Percentiles rank a stretch among this genome's conserved stretches.
Evolutionary conservation across 2,329 filamentous ascomycete species (phyloP).

Genomic region (Fusarium udum): DNA sequence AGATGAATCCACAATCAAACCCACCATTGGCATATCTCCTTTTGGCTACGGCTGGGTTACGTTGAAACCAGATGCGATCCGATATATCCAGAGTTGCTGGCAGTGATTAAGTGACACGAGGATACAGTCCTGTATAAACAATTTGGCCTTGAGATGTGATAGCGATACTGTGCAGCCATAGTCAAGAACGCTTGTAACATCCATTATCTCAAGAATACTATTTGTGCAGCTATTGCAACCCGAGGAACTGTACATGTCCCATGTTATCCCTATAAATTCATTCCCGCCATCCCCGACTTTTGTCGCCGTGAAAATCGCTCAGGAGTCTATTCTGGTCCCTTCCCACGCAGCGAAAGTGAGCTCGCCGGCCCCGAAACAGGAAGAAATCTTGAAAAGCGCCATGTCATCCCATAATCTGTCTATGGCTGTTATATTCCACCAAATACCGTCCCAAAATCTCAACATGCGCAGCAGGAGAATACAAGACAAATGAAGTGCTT

Average conservation of each 20-base stretch:
- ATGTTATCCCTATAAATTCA: slow-evolving; percentile 11
- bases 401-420: slow-evolving; percentile 19
- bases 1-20: slow-evolving; percentile 1
- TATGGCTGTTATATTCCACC: slow-evolving; percentile 12
- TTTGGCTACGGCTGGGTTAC: background rate
- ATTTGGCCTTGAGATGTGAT: background rate
- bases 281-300: slow-evolving; percentile 3
- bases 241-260: slow-evolving; percentile 26
- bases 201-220: slow-evolving; percentile 7
- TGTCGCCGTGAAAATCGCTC: slow-evolving; percentile 5
- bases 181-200: background rate
- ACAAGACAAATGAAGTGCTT: slow-evolving; percentile 3
- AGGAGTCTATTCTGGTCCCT: slow-evolving; percentile 30
- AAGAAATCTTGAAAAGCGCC: slow-evolving; percentile 27
- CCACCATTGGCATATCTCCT: slow-evolving; percentile 7
- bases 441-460: background rate
- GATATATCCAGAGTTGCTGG: background rate
- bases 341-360: slow-evolving; percentile 25
- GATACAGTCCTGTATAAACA: background rate
- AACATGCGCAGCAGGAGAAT: slow-evolving; percentile 14
- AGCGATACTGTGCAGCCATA: background rate
- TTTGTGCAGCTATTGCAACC: slow-evolving; percentile 12
- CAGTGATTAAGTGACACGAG: background rate
- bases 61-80: background rate
- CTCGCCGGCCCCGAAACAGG: slow-evolving; percentile 33